Conservation (phyloP, 495 filamentous ascomycete species). For the Penicillium silybi region DNA sequence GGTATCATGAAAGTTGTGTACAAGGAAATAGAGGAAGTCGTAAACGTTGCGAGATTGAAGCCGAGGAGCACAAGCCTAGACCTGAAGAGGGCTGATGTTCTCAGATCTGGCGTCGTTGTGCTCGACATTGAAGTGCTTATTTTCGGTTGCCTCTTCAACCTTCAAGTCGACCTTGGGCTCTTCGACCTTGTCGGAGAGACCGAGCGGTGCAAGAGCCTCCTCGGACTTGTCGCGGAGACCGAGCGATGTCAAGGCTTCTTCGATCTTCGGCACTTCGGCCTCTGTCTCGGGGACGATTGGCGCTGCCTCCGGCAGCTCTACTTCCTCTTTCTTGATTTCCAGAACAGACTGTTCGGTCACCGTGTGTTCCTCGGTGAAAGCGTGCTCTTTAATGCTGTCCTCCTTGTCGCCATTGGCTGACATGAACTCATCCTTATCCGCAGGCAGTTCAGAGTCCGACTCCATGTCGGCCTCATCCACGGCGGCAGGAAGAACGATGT, state of each 20-base stretch:
- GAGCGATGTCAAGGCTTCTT: not conserved
- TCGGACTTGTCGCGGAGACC: not conserved
- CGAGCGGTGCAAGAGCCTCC: not conserved
- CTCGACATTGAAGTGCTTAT: not conserved
- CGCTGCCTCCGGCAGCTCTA: not conserved
- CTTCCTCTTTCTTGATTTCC: not conserved
- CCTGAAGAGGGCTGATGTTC: not conserved
- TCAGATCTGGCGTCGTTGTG: not conserved
- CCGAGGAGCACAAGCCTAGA: not conserved
- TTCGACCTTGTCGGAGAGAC: not conserved
- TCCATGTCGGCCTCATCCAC: slow-evolving; percentile 19
- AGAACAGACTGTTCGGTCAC: not conserved
- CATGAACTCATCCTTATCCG: slow-evolving; percentile 44
- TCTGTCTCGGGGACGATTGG: not conserved
- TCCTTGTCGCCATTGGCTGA: slow-evolving; percentile 33
- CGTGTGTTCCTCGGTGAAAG: not conserved
- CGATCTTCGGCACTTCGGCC: not conserved
- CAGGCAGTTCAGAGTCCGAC: slow-evolving; percentile 14
- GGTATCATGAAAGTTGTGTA: slow-evolving; percentile 3
- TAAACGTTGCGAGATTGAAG: not conserved
- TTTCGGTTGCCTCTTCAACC: not conserved
- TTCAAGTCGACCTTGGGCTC: not conserved
- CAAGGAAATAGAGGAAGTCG: not conserved
- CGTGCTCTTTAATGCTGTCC: slow-evolving; percentile 1
- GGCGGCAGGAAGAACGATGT: slow-evolving; percentile 8